Evolutionary conservation across 2,329 filamentous ascomycete genomes (phyloP).

Genomic region (Plenodomus tracheiphilus): DNA sequence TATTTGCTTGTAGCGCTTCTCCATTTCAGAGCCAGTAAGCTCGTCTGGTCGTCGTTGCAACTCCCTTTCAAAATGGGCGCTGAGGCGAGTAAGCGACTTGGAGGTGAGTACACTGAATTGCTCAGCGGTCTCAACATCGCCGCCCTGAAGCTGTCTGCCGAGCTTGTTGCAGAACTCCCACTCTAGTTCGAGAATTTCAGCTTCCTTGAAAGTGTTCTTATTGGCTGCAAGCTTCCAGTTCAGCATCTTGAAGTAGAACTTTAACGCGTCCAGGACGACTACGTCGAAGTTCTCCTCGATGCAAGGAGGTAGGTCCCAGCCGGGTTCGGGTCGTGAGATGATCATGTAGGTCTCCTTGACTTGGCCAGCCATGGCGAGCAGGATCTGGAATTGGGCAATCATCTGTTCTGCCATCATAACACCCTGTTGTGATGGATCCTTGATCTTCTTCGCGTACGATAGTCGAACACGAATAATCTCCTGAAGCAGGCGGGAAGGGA

Average conservation of each 20-base stretch:
- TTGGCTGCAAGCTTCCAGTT: slow-evolving; percentile 98
- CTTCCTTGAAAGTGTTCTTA: slow-evolving; percentile 99
- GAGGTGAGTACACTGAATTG: slow-evolving; percentile 94
- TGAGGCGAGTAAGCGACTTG: slow-evolving; percentile 86
- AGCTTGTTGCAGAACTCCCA: slow-evolving; percentile 98
- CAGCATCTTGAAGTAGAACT: slow-evolving; percentile 98
- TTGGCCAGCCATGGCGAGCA: slow-evolving; percentile 86
- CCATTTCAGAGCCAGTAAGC: slow-evolving; percentile 78
- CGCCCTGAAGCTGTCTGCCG: slow-evolving; percentile 85
- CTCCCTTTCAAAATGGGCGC: slow-evolving; percentile 89
- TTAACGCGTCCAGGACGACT: slow-evolving; percentile 87
- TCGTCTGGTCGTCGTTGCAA: slow-evolving; percentile 83
- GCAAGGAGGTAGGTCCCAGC: slow-evolving; percentile 94
- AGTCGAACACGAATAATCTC: slow-evolving; percentile 93
- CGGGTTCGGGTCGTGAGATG: slow-evolving; percentile 83
- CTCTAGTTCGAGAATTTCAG: slow-evolving; percentile 94
- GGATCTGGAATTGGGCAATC: slow-evolving; percentile 93
- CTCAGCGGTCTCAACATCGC: slow-evolving; percentile 95
- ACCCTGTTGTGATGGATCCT: slow-evolving; percentile 89
- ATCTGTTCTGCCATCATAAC: slow-evolving; percentile 96
- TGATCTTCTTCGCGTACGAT: slow-evolving; percentile 92
- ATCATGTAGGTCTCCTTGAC: slow-evolving; percentile 88
- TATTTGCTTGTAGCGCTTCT: slow-evolving; percentile 94
- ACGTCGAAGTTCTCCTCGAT: slow-evolving; percentile 96
- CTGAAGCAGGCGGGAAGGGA: slow-evolving; percentile 91